Conservation (phyloP, 2,329 filamentous ascomycete species). For the Penicillium sp. region DNA sequence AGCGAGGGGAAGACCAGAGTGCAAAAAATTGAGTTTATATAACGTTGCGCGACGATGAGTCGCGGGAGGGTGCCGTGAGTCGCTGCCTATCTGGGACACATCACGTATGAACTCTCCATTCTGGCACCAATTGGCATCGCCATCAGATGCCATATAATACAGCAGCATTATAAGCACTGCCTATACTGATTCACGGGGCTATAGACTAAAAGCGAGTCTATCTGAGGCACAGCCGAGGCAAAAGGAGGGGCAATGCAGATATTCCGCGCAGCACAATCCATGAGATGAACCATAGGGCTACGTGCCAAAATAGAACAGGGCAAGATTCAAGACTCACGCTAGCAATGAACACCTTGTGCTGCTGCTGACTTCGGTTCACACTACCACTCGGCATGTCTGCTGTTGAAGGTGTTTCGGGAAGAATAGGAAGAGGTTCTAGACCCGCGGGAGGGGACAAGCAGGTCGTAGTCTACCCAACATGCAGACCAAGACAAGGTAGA, state of each 20-base stretch:
- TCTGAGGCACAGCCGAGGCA: background rate
- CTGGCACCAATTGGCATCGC: background rate
- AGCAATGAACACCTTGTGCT: constrained; percentile 24
- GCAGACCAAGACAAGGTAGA: background rate
- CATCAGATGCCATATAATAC: background rate
- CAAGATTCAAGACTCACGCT: constrained; percentile 17
- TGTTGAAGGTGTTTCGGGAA: constrained; percentile 14
- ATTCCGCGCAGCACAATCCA: constrained; percentile 6
- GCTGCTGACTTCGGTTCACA: constrained; percentile 17
- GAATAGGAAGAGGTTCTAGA: constrained; percentile 18
- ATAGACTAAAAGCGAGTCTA: background rate
- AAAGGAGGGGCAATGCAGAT: constrained; percentile 4
- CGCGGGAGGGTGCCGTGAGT: too few species aligned
- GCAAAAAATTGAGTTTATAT: background rate
- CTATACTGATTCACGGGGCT: background rate
- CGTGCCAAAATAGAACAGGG: background rate
- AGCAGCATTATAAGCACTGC: background rate
- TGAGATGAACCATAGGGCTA: constrained; percentile 4
- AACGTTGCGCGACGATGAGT: background rate
- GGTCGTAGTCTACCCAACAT: constrained; percentile 9
- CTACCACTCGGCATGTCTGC: constrained; percentile 20
- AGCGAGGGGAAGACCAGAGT: background rate
- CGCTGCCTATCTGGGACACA: background rate
- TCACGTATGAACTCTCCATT: background rate
- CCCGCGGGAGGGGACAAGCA: constrained; percentile 13